phyloP scores from a whole-genome alignment of 805 yeast genomes.

The Candida railenensis region DNA sequence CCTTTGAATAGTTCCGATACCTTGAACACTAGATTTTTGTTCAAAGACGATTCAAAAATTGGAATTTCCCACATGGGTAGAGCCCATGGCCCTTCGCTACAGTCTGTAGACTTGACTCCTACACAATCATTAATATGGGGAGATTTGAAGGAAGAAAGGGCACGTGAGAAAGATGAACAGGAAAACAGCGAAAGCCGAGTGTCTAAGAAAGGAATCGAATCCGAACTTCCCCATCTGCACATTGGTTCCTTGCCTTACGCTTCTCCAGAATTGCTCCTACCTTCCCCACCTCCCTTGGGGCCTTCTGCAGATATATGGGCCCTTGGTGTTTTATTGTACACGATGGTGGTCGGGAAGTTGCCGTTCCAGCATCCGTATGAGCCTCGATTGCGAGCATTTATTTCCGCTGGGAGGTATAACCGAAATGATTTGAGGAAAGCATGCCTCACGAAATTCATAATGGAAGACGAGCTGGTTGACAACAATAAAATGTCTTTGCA shows the following conservation, averaged over 20 bases:
- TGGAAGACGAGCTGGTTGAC: slow-evolving; percentile 13
- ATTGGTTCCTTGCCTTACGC: slow-evolving; percentile 94
- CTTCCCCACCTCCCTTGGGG: slow-evolving; percentile 60
- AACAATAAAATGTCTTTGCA: slow-evolving; percentile 11
- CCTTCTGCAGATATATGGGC: slow-evolving; percentile 90
- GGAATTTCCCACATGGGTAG: slow-evolving; percentile 26
- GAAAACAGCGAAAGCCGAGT: not conserved
- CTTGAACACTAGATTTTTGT: slow-evolving; percentile 16
- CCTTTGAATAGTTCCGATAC: slow-evolving; percentile 37
- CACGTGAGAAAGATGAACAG: too few species aligned
- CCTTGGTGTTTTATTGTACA: slow-evolving; percentile 72
- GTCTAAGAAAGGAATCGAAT: slow-evolving; percentile 23
- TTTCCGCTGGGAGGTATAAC: slow-evolving; percentile 65
- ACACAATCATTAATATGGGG: slow-evolving; percentile 14
- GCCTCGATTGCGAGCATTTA: slow-evolving; percentile 73
- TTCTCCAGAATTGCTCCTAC: slow-evolving; percentile 76
- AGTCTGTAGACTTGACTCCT: slow-evolving; percentile 31
- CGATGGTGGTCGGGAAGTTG: slow-evolving; percentile 68
- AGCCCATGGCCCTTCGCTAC: slow-evolving; percentile 33
- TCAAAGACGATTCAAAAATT: slow-evolving; percentile 31
- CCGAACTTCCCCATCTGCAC: slow-evolving; percentile 58
- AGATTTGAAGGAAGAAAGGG: slow-evolving; percentile 2
- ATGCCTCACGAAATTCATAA: slow-evolving; percentile 31
- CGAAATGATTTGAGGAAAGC: slow-evolving; percentile 42
- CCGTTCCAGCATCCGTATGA: slow-evolving; percentile 87